Base-by-base conservation (phyloP, 257 asterid genomes). In the Anisodus acutangulus region DNA sequence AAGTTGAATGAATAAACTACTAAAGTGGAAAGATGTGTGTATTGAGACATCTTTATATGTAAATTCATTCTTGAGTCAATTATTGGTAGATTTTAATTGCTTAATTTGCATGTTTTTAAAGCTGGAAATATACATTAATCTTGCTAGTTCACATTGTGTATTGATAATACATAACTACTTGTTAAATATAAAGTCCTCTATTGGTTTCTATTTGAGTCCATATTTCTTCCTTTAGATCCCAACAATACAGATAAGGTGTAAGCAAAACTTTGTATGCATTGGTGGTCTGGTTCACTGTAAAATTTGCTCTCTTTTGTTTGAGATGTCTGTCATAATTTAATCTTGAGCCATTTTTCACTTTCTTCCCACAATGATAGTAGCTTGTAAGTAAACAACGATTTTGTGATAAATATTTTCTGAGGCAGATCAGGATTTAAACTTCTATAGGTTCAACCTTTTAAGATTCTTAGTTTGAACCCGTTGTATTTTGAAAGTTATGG, bases 101-200 rank as follows among this genome's bases (percentile, higher is more conserved):
- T 35, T 12, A 31, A 67, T 67, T 13, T 35, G 22, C 74, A 41
- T 45, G 51, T 74, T 74, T 71, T 12, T n/a, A 49, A 31, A 47
- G 60, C 41, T 74, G 80, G 43, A 74, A 49, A 26, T 57, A 11
- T 7, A 53, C 60, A 74, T 49, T 74, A 59, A 49, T 74, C 80
- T 74, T 74, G 43, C 43, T 74, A 11, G 62, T 74, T 72, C 59
- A 19, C 41, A 47, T 72, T 45, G 59, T 9, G 58, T 19, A 47
- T 59, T 19, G 59, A 72, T 72, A 43, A 71, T 71, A 71, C 39
- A n/a, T 37, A 71, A n/a, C 45, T 19, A 47, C 80, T 72, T 5
- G 80, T 55, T 47, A 17, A 19, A 47, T 11, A 26, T 72, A 10
- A 72, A 72, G 80, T 72, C 59, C 37, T 72, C n/a, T 72, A 7